Evolutionary conservation across 441 rosid genomes (phyloP), one percentile per base, ranked within the genome.

Genomic region (Melianthus villosus): DNA sequence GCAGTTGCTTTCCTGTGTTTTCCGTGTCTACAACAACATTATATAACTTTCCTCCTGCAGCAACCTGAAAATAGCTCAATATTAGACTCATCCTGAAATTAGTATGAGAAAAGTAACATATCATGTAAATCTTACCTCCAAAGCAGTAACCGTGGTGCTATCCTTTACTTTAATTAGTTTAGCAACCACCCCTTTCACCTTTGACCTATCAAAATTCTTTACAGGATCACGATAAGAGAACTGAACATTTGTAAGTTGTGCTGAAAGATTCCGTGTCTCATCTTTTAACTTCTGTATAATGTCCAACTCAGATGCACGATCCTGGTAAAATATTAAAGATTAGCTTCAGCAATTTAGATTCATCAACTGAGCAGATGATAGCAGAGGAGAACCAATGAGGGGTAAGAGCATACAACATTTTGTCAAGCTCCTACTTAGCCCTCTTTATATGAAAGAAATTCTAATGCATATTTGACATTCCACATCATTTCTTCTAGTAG

Each of bases 131-230:
- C 67, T 33, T 35, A 89, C 98, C 93, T 89, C 98, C 56, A 84
- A 71, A 20, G 98, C 98, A 56, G 75, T 79, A 92, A 82, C 68
- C 18, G 94, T 48, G 29, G 75, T 55, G 56, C 71, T 63, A 57
- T 89, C 84, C 54, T 77, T 89, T 44, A 89, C 96, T 65, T 73
- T 67, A 54, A 89, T 70, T 46, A 84, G 79, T 58, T 66, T 82
- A 53, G 98, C 93, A 25, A 89, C 84, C 56, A 82, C 96, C 16
- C 98, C 98, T 67, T 89, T 89, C 60, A 89, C 98, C 68, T 72
- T 89, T 36, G 86, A 69, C 56, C 89, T 64, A 40, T 89, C 94
- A 63, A 89, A 89, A 50, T 79, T 73, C 57, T 60, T 89, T 39
- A 54, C 66, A 35, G 96, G 98, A 69, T 89, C 98, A 9, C 77